Evolutionary conservation across 176 grass and related monocot species (phyloP), one percentile per base, ranked within the genome.

Genomic region (Aechmea fasciata): DNA sequence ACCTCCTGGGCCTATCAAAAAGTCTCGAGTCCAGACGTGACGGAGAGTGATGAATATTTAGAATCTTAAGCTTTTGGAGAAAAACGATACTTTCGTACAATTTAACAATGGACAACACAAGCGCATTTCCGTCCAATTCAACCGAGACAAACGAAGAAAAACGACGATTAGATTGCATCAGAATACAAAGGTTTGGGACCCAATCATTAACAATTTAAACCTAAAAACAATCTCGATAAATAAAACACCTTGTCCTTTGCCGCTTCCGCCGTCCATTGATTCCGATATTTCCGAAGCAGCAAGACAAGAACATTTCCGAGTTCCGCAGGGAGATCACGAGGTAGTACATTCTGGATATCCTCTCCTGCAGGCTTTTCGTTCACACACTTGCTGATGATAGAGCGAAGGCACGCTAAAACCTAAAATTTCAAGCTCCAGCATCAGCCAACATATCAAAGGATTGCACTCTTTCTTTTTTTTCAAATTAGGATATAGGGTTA

Each of bases 381-480:
- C 14, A 75, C 50, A 53, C 49, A 75, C 24, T 75, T 65, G 47
- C 63, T 75, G 15, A 66, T 66, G 20, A 75, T 14, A 10, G n/a
- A 75, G 6, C 73, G 63, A 65, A 75, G 73, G 10, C 24, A 75
- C 47, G 63, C 73, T 48, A 75, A 53, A 67, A 75, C 63, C 63
- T 75, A 41, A 3, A 52, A 66, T 75, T 33, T 33, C 0, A 11
- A 64, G 17, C 52, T 11, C 49, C 41, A 24, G 10, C 20, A 19
- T 61, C n/a, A 61, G 55, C 20, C 10, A 18, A 20, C 20, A 55
- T 55, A 13, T n/a, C 15, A 55, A 55, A 61, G 55, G 55, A 61
- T 10, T 61, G 15, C 15, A 9, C 28, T 29, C 2, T 0, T 33
- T 33, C 29, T 33, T 33, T 33, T 33, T 33, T 33, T 33, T 3